These are phyloP conservation scores for Ogataea angusta DNA, from an alignment of 805 yeast genomes.

Conservation along the genomic window DNA sequence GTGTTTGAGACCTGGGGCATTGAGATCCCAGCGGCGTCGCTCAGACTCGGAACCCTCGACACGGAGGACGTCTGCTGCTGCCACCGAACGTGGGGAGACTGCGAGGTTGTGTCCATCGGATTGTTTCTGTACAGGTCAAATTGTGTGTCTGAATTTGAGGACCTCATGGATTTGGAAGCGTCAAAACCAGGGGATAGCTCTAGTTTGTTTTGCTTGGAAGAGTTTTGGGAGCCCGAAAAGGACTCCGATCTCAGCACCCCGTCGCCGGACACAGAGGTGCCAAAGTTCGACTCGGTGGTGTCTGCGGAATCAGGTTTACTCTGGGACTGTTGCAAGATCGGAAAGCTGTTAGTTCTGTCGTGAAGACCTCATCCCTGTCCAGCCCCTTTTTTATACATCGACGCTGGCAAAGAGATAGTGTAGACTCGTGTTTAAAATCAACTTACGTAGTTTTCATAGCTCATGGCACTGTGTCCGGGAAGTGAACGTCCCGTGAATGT, in stretches of 20 bases:
- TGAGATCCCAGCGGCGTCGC: constrained; percentile 4
- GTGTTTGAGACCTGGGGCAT: constrained; percentile 6
- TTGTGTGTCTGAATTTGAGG: constrained; percentile 8
- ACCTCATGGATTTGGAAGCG: constrained; percentile 4
- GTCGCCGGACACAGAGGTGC: constrained; percentile 20
- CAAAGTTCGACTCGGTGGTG: constrained; percentile 21
- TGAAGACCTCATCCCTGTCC: constrained; percentile 1
- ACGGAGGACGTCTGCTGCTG: constrained; percentile 8
- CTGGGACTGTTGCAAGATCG: constrained; percentile 9
- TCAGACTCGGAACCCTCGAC: constrained; percentile 8
- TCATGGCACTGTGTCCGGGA: constrained; percentile 7
- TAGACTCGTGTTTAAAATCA: neutral
- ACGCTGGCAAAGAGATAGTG: neutral
- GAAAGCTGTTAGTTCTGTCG: constrained; percentile 4
- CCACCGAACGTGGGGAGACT: constrained; percentile 10
- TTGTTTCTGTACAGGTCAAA: constrained; percentile 15
- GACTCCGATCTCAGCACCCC: constrained; percentile 12
- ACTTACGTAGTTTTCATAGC: constrained; percentile 22
- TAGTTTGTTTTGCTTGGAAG: constrained; percentile 5
- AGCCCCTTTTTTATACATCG: constrained; percentile 1
- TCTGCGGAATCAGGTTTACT: constrained; percentile 20
- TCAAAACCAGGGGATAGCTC: constrained; percentile 7
- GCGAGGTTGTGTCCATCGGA: constrained; percentile 7
- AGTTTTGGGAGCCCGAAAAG: constrained; percentile 8
- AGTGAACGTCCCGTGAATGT: neutral